Base-by-base conservation (phyloP, 148 eudicot species). In the Suaeda aralocaspica region DNA sequence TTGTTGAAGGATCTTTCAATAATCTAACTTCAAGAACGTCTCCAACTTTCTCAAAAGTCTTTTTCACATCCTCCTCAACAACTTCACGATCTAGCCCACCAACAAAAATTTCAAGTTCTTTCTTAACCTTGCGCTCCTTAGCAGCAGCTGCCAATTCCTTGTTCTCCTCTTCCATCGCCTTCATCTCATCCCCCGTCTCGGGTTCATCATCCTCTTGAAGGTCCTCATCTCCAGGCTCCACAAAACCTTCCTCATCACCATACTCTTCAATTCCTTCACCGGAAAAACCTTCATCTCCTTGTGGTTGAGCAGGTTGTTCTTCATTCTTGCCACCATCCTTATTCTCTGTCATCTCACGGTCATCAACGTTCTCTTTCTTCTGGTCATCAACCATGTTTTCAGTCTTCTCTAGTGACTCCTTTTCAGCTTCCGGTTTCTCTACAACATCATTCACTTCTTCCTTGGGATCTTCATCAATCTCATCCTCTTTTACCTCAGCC, bases 11-110 rank as follows among this genome's bases (percentile, higher is more conserved):
- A 78, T 88, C 83, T 72, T 84, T 89, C 52, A 82, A 80, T 64
- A 88, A 61, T 66, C 90, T 78, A 62, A 91, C 92, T 66, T 85
- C 92, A 76, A 85, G 78, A 12, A 91, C 87, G 64, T 89, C 92
- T 44, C 95, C 95, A 74, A 76, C 84, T 69, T 82, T 83, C 74
- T 84, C 83, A 74, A 89, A 91, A 68, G 86, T 85, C 82, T 77
- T 85, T 70, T 76, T 89, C 67, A 91, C 70, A 62, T 91, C 97
- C 19, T 85, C 92, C 66, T 89, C 97, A 53, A 63, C 73, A 22
- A 84, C 87, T 67, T 87, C 95, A 26, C 83, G 84, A 64, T 89
- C 95, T 79, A 91, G 78, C 53, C 97, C 97, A 67, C 97, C 92
- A 75, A 91, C 90, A 83, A 89, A 91, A 63, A 91, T 82, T 72